These are phyloP conservation scores for Mesostigma viride DNA, from an alignment of 139 green algal species.

Conservation along the genomic window DNA sequence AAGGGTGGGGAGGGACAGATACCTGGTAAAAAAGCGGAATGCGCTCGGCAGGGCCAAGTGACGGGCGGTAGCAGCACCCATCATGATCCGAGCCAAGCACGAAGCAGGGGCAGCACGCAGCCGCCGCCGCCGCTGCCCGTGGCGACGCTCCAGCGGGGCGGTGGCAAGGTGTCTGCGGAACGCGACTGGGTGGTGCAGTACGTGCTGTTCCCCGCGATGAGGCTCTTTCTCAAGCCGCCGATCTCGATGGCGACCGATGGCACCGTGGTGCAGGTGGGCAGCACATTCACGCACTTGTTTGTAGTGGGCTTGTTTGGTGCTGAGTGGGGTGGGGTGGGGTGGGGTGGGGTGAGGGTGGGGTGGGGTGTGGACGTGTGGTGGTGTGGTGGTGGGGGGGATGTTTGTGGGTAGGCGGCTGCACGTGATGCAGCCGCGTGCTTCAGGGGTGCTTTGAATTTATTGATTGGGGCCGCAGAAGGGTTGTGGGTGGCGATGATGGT, in stretches of 20 bases:
- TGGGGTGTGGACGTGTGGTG: too few relatives aligned
- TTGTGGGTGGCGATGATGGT: too few relatives aligned
- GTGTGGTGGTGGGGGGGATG: too few relatives aligned
- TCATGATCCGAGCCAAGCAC: too few relatives aligned
- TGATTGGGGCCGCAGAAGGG: too few relatives aligned
- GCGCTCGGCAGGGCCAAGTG: too few relatives aligned
- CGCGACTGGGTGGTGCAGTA: slow-evolving; percentile 36
- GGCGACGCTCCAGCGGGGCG: not conserved
- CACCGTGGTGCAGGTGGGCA: slow-evolving; percentile 18
- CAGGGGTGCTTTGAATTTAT: slow-evolving; percentile 20
- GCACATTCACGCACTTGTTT: not conserved
- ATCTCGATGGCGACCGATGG: slow-evolving; percentile 20
- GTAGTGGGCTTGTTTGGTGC: not conserved
- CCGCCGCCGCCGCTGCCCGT: not conserved
- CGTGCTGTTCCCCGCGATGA: slow-evolving; percentile 25
- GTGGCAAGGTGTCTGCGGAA: slow-evolving; percentile 8
- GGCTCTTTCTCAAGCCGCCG: slow-evolving; percentile 29
- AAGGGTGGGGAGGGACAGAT: not conserved
- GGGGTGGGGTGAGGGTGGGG: too few relatives aligned
- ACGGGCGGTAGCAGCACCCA: too few relatives aligned
- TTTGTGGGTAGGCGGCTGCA: slow-evolving; percentile 11
- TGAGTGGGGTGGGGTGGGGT: too few relatives aligned
- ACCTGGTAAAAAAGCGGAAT: too few relatives aligned
- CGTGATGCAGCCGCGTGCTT: too few relatives aligned
- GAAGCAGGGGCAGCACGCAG: too few relatives aligned